Conservation (phyloP, 2,329 filamentous ascomycete species). For the Beauveria bassiana region DNA sequence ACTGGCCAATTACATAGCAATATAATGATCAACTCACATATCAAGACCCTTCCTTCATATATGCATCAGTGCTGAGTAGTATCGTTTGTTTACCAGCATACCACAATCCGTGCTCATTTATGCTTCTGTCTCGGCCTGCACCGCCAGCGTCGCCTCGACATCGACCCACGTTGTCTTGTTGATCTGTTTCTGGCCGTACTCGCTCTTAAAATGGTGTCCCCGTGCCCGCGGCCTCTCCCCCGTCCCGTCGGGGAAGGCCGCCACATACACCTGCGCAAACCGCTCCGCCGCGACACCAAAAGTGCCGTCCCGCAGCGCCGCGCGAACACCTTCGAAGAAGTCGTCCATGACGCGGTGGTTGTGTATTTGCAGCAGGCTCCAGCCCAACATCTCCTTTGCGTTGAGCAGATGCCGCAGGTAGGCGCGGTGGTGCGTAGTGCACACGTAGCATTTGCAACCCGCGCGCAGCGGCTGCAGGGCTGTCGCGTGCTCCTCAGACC, state of each 20-base stretch:
- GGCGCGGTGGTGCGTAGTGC: slow-evolving; percentile 73
- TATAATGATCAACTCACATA: too few species aligned
- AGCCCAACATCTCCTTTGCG: slow-evolving; percentile 94
- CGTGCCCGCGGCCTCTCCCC: slow-evolving; percentile 72
- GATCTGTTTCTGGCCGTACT: slow-evolving; percentile 56
- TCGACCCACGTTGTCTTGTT: slow-evolving; percentile 62
- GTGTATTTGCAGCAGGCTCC: slow-evolving; percentile 87
- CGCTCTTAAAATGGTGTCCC: slow-evolving; percentile 74
- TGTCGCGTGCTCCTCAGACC: slow-evolving; percentile 52
- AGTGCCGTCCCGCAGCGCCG: slow-evolving; percentile 49
- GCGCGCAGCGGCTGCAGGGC: slow-evolving; percentile 54
- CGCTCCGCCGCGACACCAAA: slow-evolving; percentile 48
- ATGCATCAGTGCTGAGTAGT: too few species aligned
- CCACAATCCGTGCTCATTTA: not conserved
- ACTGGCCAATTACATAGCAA: too few species aligned
- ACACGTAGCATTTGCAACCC: slow-evolving; percentile 74
- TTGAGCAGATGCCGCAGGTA: slow-evolving; percentile 81
- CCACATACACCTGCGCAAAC: slow-evolving; percentile 54
- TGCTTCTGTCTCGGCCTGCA: not conserved
- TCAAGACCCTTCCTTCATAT: too few species aligned
- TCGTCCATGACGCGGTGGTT: slow-evolving; percentile 66
- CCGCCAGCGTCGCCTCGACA: not conserved
- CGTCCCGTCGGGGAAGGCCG: slow-evolving; percentile 62
- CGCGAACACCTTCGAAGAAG: slow-evolving; percentile 68
- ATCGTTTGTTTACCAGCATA: too few species aligned